Conservation (phyloP, 495 filamentous ascomycete species). For the Penicillium egyptiacum region DNA sequence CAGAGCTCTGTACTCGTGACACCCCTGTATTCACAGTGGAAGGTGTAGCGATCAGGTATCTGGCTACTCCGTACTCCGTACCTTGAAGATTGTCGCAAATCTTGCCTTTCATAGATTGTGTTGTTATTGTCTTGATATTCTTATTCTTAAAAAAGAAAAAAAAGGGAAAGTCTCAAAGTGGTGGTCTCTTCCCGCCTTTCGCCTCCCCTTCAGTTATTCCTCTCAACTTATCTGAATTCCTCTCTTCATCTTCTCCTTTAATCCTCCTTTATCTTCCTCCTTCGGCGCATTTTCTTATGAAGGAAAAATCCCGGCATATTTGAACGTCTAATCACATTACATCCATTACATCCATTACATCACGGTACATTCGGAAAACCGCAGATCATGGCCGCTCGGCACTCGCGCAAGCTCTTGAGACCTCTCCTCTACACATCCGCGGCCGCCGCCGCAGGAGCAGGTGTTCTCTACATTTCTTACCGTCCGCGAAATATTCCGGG, state of each 20-base stretch:
- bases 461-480: slow-evolving; percentile 73
- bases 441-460: slow-evolving; percentile 57
- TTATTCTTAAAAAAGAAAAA: neutral
- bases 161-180: neutral
- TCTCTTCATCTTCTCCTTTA: slow-evolving; percentile 20
- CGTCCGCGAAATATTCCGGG: slow-evolving; percentile 86
- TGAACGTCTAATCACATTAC: neutral
- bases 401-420: slow-evolving; percentile 56
- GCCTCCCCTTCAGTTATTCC: neutral
- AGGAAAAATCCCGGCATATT: neutral
- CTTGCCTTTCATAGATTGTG: slow-evolving; percentile 13
- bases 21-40: slow-evolving; percentile 13
- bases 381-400: slow-evolving; percentile 58
- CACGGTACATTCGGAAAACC: slow-evolving; percentile 1
- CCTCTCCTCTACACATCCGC: slow-evolving; percentile 62
- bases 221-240: slow-evolving; percentile 10
- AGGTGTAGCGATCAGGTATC: slow-evolving; percentile 25
- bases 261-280: slow-evolving; percentile 13
- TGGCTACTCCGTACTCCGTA: neutral
- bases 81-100: slow-evolving; percentile 13
- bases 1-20: slow-evolving; percentile 15
- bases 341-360: neutral
- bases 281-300: neutral
- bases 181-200: neutral
- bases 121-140: too few relatives aligned